A percentile compares a stretch with the other conserved stretches of the same genome.
phyloP scores from a whole-genome alignment of 306 rosid species.

The Inga laurina region DNA sequence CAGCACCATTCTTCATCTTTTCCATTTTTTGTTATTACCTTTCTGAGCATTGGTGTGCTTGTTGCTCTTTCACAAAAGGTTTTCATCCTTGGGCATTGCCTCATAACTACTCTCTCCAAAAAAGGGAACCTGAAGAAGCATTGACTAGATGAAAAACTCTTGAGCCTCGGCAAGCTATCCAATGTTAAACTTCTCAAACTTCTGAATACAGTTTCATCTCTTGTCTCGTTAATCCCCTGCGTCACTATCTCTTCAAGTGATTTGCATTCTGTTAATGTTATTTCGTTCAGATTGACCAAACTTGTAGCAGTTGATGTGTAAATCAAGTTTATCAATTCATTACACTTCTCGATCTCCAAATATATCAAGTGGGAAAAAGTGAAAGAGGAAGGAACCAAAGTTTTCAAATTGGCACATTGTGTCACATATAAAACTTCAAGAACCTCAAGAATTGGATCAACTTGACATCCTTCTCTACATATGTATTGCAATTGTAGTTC shows the following conservation, averaged over 20 bases:
- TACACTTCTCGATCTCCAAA: neutral
- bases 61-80: neutral
- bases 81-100: neutral
- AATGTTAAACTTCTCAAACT: neutral
- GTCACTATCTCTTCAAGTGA: neutral
- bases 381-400: neutral
- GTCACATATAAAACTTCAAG: neutral
- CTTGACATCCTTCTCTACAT: neutral
- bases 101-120: neutral
- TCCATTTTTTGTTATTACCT: neutral
- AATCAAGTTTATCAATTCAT: neutral
- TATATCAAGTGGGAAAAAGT: neutral
- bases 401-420: neutral
- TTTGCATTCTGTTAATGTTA: neutral
- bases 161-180: neutral
- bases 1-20: neutral
- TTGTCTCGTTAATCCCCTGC: neutral
- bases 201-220: neutral
- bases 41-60: neutral
- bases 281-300: neutral
- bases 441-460: constrained; percentile 3
- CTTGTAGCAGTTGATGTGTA: neutral
- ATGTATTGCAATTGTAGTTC: neutral
- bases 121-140: neutral
- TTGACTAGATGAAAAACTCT: neutral